Evolutionary conservation across 257 asterid species (phyloP), one percentile per base, ranked within the genome.

Genomic region (Galeopsis tetrahit): DNA sequence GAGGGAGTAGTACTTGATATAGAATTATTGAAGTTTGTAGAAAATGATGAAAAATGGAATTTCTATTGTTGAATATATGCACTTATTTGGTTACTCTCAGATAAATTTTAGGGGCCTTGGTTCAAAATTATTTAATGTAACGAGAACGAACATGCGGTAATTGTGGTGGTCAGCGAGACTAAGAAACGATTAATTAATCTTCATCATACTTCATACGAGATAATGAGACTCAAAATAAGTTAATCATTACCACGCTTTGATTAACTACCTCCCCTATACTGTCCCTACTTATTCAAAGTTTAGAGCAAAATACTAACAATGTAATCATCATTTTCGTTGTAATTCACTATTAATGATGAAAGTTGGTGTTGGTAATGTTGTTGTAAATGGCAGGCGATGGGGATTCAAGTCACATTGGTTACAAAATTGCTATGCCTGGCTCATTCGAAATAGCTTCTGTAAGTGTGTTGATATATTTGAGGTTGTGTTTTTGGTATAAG

Each of bases 381-480:
- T 5, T 70, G 70, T 63, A 4, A 71, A 6, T 33, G 64, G 21
- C 72, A 93, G 98, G 98, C 74, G 88, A 93, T 83, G 97, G 98
- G 10, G 93, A 90, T 78, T 43, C 89, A 17, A 80, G 80, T 75
- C 96, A 90, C 84, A 86, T 90, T 32, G 98, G 98, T 43, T 88
- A 73, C 73, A 89, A 85, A 75, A 84, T 89, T 32, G 75, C 86
- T 21, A 80, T 74, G 85, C 96, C 98, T 1, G 81, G 82, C 76
- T 82, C 93, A 59, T 85, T 86, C 48, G 96, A 89, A 70, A 83
- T 93, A 72, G 85, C 79, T 74, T 86, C 97, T 3, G 97, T 90
- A 76, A 87, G 96, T 76, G 67, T 10, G 28, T 13, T 5, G 5
- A 35, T 11, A 34, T 40, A 55, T 43, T 28, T 1, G 7, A n/a